Conservation (phyloP, 2,329 filamentous ascomycete genomes). For the Pestalotiopsis sp. region DNA sequence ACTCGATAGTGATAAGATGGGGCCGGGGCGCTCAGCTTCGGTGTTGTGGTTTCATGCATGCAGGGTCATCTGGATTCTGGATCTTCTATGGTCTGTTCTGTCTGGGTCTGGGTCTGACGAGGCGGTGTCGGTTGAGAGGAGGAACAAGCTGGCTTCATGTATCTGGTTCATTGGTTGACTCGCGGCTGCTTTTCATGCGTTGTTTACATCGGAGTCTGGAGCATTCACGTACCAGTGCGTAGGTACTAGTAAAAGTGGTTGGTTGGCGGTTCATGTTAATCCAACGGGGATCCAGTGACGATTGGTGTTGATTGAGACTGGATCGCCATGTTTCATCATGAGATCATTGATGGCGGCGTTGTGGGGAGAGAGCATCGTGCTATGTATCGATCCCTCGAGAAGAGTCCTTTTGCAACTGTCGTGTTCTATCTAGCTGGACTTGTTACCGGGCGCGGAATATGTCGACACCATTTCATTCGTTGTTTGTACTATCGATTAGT, state of each 20-base stretch:
- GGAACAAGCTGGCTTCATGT: background rate
- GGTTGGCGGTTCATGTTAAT: background rate
- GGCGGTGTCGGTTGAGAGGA: background rate
- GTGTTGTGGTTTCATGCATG: background rate
- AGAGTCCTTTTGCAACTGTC: too few species aligned
- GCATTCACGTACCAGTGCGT: background rate
- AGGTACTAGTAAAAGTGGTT: background rate
- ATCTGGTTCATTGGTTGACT: background rate
- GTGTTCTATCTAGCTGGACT: background rate
- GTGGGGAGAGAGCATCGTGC: background rate
- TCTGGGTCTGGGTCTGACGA: background rate
- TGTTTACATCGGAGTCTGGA: background rate
- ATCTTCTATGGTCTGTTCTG: background rate
- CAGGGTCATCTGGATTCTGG: background rate
- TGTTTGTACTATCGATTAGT: too few species aligned
- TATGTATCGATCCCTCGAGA: background rate
- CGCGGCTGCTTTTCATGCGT: background rate
- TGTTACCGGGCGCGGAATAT: background rate
- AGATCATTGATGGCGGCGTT: background rate
- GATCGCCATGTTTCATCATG: background rate
- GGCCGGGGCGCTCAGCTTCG: background rate
- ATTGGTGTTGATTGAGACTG: background rate
- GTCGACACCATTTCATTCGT: background rate
- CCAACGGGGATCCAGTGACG: background rate
- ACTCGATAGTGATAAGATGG: background rate